Evolutionary conservation across 345 rosid species (phyloP), one percentile per base, ranked within the genome.

Genomic region (Populus nigra): DNA sequence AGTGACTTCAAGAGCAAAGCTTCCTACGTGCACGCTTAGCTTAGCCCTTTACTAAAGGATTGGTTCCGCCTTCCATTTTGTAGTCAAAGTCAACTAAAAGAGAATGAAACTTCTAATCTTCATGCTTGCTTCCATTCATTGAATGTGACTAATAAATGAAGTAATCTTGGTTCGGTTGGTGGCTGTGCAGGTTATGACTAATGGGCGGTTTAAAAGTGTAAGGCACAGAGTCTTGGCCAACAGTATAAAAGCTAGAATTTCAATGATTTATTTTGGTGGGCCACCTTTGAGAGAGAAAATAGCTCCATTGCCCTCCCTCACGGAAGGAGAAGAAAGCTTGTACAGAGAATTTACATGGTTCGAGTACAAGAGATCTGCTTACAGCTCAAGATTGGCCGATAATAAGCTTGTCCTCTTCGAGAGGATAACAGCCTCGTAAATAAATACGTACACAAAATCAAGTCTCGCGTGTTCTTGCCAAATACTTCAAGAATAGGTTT

Each of bases 231-330:
- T 95, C 8, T 45, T 95, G 82, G 83, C 93, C 22, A 96, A 83
- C 53, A 85, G 86, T 38, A 81, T 25, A 45, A 88, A 83, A 77
- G 83, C 98, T 16, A 93, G 99, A 25, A 36, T 95, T 18, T 95
- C 99, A 1, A 95, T 95, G 98, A 89, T 95, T 63, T 95, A 85
- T 47, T 95, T 95, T 53, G 97, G 97, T 16, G 98, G 94, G 22
- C 98, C 99, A 29, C 85, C 96, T 23, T 74, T 88, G 79, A 75
- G 41, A 65, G 86, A 89, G 75, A 91, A 82, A 84, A 92, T 95
- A 36, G 85, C 85, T 4, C 90, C 99, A 66, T 72, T 93, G 8
- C 78, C 86, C 1, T 81, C 84, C 2, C 78, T 95, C 18, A 23
- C 91, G 79, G 87, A 86, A 62, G 90, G 84, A 33, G 93, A 91